Conservation (phyloP, 148 eudicot species). For the Spergularia marina region DNA sequence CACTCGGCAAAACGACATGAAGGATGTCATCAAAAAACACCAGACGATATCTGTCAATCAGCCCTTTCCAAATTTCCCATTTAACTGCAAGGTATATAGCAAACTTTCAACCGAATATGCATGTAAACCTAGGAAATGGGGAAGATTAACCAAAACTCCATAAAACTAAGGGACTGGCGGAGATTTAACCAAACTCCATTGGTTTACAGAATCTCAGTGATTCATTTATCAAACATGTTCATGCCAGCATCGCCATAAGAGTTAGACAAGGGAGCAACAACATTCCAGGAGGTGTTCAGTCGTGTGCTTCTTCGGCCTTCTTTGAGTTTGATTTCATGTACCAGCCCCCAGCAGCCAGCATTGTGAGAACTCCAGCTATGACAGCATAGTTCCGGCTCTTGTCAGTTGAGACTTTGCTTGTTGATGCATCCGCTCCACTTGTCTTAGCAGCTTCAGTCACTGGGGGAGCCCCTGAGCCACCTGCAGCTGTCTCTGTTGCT, state of each 20-base stretch:
- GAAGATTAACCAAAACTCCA: slow-evolving; percentile 13
- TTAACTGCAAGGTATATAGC: background rate
- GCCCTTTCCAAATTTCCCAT: slow-evolving; percentile 1
- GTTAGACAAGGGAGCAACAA: slow-evolving; percentile 3
- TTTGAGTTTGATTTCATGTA: slow-evolving; percentile 45
- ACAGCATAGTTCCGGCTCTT: slow-evolving; percentile 77
- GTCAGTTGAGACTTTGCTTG: slow-evolving; percentile 64
- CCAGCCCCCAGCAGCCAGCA: slow-evolving; percentile 67
- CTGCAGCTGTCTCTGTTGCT: slow-evolving; percentile 48
- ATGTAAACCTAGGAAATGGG: slow-evolving; percentile 16
- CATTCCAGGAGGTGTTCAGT: slow-evolving; percentile 29
- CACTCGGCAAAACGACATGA: background rate
- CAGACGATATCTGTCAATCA: slow-evolving; percentile 6
- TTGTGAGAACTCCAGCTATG: slow-evolving; percentile 59
- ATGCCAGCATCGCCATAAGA: slow-evolving; percentile 15
- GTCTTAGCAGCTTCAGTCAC: slow-evolving; percentile 54
- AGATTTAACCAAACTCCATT: slow-evolving; percentile 7
- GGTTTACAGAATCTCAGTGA: slow-evolving; percentile 17
- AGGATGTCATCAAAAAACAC: background rate
- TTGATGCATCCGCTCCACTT: slow-evolving; percentile 38
- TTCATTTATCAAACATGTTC: slow-evolving; percentile 22
- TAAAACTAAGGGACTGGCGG: slow-evolving; percentile 9
- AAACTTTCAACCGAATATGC: slow-evolving; percentile 5
- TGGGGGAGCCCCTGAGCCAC: slow-evolving; percentile 34
- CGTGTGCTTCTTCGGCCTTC: slow-evolving; percentile 77